Evolutionary conservation across 345 rosid genomes (phyloP), one percentile per base, ranked within the genome.

Genomic region (Salix brachista): DNA sequence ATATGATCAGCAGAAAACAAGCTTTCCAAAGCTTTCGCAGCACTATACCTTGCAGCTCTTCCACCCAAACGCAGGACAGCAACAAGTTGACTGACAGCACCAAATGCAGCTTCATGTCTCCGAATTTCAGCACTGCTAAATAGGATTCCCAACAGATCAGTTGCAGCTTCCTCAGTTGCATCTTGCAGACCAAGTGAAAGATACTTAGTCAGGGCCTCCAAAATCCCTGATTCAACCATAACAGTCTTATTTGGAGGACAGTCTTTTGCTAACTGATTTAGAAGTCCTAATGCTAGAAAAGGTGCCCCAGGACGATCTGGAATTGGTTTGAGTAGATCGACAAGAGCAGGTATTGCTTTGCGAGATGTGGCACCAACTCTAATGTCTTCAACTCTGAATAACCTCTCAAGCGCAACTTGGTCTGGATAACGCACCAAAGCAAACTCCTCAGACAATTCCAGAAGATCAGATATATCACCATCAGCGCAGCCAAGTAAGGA

Each of bases 231-330:
- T 84, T 96, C 99, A 56, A 96, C 97, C 99, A 96, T 96, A 67
- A 90, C 88, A 81, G 87, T 88, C 89, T 90, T 92, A 83, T 96
- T 96, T 36, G 97, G 84, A 26, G 92, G 89, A 79, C 96, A 91
- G 78, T 94, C 99, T 79, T 88, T 92, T 68, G 97, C 97, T 84
- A 96, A 97, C 86, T 90, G 97, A 77, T 89, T 96, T 85, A 96
- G 86, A 86, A 92, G 88, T 62, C 94, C 91, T 61, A 96, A 90
- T 69, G 98, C 89, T 70, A 96, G 94, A 81, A 87, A 88, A 67
- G 99, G 99, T 78, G 99, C 99, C 73, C 98, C 94, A 8, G 99
- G 99, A 52, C 98, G 98, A 84, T 92, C 99, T 64, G 99, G 99
- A 86, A 96, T 96, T 65, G 99, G 99, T 77, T 96, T 96, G 69